Base-by-base conservation (phyloP, 1,284 basidiomycete species). In the Chondrostereum purpureum region DNA sequence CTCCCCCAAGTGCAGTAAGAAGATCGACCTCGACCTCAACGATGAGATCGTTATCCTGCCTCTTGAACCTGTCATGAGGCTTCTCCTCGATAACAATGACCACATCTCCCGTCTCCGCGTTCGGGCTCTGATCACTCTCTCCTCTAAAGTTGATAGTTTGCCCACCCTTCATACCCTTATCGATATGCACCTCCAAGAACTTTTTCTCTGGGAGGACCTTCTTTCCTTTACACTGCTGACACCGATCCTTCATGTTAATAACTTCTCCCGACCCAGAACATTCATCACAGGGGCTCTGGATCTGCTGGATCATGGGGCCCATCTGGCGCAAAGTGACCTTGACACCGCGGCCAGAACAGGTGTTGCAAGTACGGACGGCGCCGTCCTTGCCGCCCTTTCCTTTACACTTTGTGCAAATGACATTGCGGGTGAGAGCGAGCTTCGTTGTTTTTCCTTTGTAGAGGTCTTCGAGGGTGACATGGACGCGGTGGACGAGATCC, bases 251-350 rank as follows among this genome's bases (percentile, higher is more conserved):
- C 47, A 75, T 64, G 68, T 93, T 92, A 73, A 99, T 96, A 58
- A 91, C 77, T 69, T 99, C 95, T 53, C 96, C 96, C 17, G 81
- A 78, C 23, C 92, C 96, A 44, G 76, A 77, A 66, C 96, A 99
- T 23, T 97, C 94, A 60, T 88, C 83, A 71, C 96, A 99, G 42
- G 84, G 78, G 54, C 92, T 89, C 65, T 99, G 96, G 59, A 99
- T 91, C 69, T 99, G 96, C 70, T 99, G 96, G 57, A 99, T 92
- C 96, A 99, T 99, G 13, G 96, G 96, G 27, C 96, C 96, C 79
- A 96, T 87, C 67, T 98, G 95, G 51, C 96, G 88, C 50, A 98
- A 73, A 47, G 88, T 91, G 58, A 98, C 70, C 66, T 88, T 91
- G 70, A 96, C 71, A 63, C 96, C 96, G 57, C 92, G 90, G 54